Percentiles rank a stretch among this genome's conserved stretches.
Evolutionary conservation across 495 filamentous ascomycete genomes (phyloP).

Genomic region (Chaetomium fimeti): DNA sequence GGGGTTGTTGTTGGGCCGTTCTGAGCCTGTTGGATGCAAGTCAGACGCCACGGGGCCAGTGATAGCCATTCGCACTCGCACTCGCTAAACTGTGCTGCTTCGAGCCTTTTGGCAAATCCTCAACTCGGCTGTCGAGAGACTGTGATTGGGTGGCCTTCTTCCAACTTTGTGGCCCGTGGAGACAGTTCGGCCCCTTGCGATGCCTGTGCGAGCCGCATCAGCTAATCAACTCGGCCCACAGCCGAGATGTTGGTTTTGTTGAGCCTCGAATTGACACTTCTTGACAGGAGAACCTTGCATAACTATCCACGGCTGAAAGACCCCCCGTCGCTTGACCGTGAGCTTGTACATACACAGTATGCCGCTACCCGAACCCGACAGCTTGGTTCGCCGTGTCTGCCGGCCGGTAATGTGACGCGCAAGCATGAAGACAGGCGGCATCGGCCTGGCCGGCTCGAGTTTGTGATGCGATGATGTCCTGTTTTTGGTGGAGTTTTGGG

Average conservation of each 20-base stretch:
- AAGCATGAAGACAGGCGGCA: neutral
- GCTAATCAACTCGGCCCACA: conserved; percentile 8
- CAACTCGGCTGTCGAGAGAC: neutral
- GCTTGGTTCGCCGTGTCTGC: neutral
- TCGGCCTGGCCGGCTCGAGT: no score
- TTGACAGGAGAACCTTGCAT: neutral
- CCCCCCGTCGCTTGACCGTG: no score
- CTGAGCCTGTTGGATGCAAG: neutral
- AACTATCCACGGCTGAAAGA: neutral
- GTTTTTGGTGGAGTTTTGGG: no score
- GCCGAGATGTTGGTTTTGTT: conserved; percentile 1
- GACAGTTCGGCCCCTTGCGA: neutral
- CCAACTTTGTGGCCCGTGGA: neutral
- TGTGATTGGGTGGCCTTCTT: neutral
- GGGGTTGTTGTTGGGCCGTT: conserved; percentile 1
- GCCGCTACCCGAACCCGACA: conserved; percentile 1
- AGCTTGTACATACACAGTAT: no score
- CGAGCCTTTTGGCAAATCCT: neutral
- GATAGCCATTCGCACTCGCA: conserved; percentile 7
- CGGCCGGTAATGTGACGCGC: no score
- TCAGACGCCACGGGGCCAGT: neutral
- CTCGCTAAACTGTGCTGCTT: conserved; percentile 4
- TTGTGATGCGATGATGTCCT: no score
- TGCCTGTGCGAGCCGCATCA: neutral
- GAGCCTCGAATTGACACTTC: neutral